Percentiles rank a stretch among this genome's conserved stretches.
Evolutionary conservation across 345 rosid species (phyloP).

Genomic region (Moricandia arvensis): DNA sequence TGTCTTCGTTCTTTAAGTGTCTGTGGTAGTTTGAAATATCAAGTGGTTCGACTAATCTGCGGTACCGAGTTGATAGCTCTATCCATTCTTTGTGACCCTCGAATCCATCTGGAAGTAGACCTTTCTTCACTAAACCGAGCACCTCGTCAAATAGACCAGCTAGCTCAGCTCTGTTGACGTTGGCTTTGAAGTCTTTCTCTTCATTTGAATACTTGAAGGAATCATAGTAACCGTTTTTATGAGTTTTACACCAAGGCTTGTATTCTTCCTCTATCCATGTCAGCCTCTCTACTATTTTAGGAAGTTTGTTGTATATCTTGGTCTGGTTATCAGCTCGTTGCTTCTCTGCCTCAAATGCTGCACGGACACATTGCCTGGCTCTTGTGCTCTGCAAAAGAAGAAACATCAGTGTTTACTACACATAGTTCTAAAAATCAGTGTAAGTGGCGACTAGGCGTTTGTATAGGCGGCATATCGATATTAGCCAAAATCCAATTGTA

Average conservation of each 20-base stretch:
- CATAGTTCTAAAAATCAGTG: no score
- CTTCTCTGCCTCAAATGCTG: slow-evolving; percentile 59
- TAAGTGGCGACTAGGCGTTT: no score
- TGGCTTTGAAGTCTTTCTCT: slow-evolving; percentile 58
- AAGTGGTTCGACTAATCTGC: slow-evolving; percentile 64
- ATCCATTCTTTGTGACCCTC: slow-evolving; percentile 48
- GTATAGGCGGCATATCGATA: no score
- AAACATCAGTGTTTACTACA: not conserved
- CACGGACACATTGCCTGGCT: slow-evolving; percentile 57
- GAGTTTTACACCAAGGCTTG: slow-evolving; percentile 37
- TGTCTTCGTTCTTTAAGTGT: slow-evolving; percentile 77
- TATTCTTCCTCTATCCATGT: slow-evolving; percentile 35
- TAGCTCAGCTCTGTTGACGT: slow-evolving; percentile 61
- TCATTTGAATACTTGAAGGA: slow-evolving; percentile 50
- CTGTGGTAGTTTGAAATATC: slow-evolving; percentile 79
- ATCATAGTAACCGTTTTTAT: slow-evolving; percentile 54
- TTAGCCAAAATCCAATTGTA: no score
- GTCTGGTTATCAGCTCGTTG: slow-evolving; percentile 43
- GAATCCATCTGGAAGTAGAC: slow-evolving; percentile 63
- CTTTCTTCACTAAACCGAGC: slow-evolving; percentile 57
- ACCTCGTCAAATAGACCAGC: slow-evolving; percentile 77
- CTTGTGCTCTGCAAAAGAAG: slow-evolving; percentile 49
- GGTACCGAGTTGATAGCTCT: slow-evolving; percentile 46
- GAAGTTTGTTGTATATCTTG: slow-evolving; percentile 15
- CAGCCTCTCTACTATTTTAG: not conserved